Percentiles rank a stretch among this genome's conserved stretches.
Conservation (phyloP, 495 filamentous ascomycete genomes). For the Penicillium manginii region DNA sequence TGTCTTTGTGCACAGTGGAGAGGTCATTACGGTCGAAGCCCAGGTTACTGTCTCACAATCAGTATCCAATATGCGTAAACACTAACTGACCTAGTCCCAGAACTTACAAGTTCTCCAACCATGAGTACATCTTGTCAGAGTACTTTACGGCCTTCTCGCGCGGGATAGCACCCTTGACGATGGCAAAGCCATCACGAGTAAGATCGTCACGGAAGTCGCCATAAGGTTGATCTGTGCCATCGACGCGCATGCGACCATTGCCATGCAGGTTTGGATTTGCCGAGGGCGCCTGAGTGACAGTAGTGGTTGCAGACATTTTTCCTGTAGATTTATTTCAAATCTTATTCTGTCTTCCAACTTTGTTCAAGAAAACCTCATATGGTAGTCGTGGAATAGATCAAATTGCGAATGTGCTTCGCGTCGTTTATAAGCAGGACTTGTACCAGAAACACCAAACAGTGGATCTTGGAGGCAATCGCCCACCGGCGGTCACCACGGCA, state of each 20-base stretch:
- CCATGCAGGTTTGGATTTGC: slow-evolving; percentile 13
- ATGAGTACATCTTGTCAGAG: slow-evolving; percentile 37
- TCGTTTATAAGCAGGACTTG: background rate
- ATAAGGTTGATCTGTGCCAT: slow-evolving; percentile 27
- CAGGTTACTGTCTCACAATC: slow-evolving; percentile 28
- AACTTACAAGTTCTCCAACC: slow-evolving; percentile 42
- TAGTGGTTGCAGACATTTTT: slow-evolving; percentile 17
- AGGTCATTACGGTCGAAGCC: slow-evolving; percentile 44
- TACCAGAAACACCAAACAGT: background rate
- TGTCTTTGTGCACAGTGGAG: slow-evolving; percentile 36
- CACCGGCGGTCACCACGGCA: background rate
- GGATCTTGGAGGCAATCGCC: background rate
- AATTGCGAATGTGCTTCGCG: background rate
- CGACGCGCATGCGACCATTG: slow-evolving; percentile 29
- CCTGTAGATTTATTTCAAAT: background rate
- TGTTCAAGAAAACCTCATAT: background rate
- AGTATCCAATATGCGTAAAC: background rate
- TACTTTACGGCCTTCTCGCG: slow-evolving; percentile 40
- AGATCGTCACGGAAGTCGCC: slow-evolving; percentile 42
- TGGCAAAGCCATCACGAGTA: slow-evolving; percentile 43
- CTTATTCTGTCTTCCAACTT: background rate
- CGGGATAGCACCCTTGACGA: slow-evolving; percentile 51
- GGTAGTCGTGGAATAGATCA: background rate
- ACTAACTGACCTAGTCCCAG: no score
- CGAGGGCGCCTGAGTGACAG: slow-evolving; percentile 17